Base-by-base conservation (phyloP, 768 basidiomycete genomes). In the Boletus pseudopeckii region DNA sequence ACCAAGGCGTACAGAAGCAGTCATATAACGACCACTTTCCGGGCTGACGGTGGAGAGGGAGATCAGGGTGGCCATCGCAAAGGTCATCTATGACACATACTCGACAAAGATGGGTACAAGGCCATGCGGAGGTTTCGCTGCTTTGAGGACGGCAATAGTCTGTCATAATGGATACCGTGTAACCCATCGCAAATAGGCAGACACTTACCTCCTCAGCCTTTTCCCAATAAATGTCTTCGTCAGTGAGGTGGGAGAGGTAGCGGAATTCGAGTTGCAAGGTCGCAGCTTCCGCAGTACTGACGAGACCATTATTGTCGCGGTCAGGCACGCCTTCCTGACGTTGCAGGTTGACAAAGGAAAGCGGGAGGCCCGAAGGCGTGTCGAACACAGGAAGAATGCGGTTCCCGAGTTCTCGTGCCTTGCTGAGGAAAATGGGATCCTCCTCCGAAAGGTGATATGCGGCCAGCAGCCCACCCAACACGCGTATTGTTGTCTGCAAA, bases 261-360 rank as follows among this genome's bases (percentile, higher is more conserved):
- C 86, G 82, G 65, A 98, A 84, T 70, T 97, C 95, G 18, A 98
- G 80, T 69, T 97, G 92, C 22, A 96, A 73, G 0, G 91, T 95
- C 8, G 86, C 81, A n/a, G 84, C 86, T 66, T 98, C 95, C 0
- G 95, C 90, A 11, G 90, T 85, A 60, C 85, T 87, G 45, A 88
- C 81, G 14, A 88, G 70, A 1, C 80, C 82, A 4, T 76, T 73
- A 54, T 84, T 84, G 52, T 85, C 83, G 0, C 41, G 55, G 54
- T 90, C 84, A 0, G 80, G 75, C 6, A 85, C 75, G 1, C 88
- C 93, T 58, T 79, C 63, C 11, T 78, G 70, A 47, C 74, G 70
- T 0, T 75, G 82, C 17, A 97, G 77, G 64, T 98, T 95, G 64
- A 97, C 71, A 56, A 81, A 76, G 2, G 93, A 82, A n/a, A 84